Conservation (phyloP, 768 basidiomycete genomes). For the Leccinum obscurum region DNA sequence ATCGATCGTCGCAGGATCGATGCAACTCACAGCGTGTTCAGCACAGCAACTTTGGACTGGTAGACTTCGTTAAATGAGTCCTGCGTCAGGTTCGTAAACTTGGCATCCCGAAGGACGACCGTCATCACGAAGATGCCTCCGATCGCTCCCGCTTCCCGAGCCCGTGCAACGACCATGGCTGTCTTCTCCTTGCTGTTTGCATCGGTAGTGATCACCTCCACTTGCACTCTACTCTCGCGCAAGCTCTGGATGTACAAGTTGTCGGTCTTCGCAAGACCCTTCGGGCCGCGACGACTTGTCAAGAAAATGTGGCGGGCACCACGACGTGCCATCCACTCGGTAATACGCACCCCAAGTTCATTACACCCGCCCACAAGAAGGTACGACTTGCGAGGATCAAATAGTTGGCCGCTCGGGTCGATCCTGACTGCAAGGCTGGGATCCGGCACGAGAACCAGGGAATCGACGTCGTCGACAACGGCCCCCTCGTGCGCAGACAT, state of each 20-base stretch:
- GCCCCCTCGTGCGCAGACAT: slow-evolving; percentile 13
- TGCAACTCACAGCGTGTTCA: slow-evolving; percentile 18
- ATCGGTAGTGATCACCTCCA: slow-evolving; percentile 31
- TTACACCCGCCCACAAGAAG: slow-evolving; percentile 23
- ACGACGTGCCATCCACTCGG: slow-evolving; percentile 35
- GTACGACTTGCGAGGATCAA: slow-evolving; percentile 30
- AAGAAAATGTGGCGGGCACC: slow-evolving; percentile 35
- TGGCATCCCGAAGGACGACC: slow-evolving; percentile 34
- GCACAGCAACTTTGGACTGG: slow-evolving; percentile 24
- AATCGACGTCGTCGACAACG: slow-evolving; percentile 5
- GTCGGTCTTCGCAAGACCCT: slow-evolving; percentile 22
- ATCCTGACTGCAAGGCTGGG: slow-evolving; percentile 13
- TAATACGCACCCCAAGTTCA: slow-evolving; percentile 27
- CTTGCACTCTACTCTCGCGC: slow-evolving; percentile 22
- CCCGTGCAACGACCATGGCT: slow-evolving; percentile 21
- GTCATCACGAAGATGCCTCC: slow-evolving; percentile 38
- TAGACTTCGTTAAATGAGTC: slow-evolving; percentile 30
- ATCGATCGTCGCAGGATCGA: slow-evolving; percentile 24
- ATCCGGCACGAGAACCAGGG: slow-evolving; percentile 22
- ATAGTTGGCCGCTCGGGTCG: slow-evolving; percentile 29
- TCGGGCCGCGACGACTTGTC: slow-evolving; percentile 26
- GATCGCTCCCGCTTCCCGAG: slow-evolving; percentile 26
- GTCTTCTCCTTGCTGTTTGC: slow-evolving; percentile 26
- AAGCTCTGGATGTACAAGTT: slow-evolving; percentile 31
- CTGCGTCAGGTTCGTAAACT: slow-evolving; percentile 35